These are phyloP conservation scores for Phanerodontia chrysosporium DNA, from an alignment of 768 basidiomycete genomes.

Conservation along the genomic window DNA sequence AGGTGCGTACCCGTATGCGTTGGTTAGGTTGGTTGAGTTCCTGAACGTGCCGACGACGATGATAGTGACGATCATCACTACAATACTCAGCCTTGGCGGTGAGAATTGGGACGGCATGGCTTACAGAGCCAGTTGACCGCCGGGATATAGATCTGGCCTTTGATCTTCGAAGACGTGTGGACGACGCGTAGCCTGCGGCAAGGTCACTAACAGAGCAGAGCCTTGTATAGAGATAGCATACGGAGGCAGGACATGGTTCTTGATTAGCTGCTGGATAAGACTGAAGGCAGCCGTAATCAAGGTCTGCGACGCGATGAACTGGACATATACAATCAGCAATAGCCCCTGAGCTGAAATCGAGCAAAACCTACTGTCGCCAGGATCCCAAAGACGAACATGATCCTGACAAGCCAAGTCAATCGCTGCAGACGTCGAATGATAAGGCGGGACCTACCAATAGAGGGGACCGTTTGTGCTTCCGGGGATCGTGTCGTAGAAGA, in stretches of 20 bases:
- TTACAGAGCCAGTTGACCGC: conserved; percentile 51
- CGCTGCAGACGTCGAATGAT: not conserved
- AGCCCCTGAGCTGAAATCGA: not conserved
- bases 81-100: too few relatives aligned
- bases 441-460: conserved; percentile 45
- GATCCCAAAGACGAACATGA: conserved; percentile 59
- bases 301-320: conserved; percentile 63
- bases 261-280: conserved; percentile 61
- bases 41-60: conserved; percentile 55
- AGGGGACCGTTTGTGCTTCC: conserved; percentile 47
- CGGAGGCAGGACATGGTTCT: conserved; percentile 53
- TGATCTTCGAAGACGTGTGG: conserved; percentile 55
- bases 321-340: not conserved
- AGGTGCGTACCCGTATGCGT: conserved; percentile 39
- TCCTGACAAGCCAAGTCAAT: conserved; percentile 31
- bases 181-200: conserved; percentile 40
- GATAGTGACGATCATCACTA: conserved; percentile 51
- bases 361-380: conserved; percentile 51
- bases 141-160: conserved; percentile 67
- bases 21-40: conserved; percentile 47
- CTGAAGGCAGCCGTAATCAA: conserved; percentile 68
- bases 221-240: conserved; percentile 14
- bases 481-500: conserved; percentile 66
- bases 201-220: not conserved
- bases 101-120: too few relatives aligned